Base-by-base conservation (phyloP, 1,139 yeast genomes). In the Suhomyces atakaporum region DNA sequence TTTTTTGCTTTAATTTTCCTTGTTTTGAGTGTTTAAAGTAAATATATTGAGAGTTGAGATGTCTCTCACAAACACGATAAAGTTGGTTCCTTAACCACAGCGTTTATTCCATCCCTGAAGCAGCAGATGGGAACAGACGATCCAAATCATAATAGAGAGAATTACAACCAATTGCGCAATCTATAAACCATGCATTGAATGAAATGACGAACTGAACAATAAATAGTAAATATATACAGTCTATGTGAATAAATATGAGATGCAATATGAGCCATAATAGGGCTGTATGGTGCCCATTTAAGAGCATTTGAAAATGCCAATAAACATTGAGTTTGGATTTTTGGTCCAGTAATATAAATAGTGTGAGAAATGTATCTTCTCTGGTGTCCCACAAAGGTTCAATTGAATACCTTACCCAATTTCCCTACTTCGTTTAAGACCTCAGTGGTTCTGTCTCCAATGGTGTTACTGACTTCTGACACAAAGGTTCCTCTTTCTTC, bases 401-500 rank as follows among this genome's bases (percentile, higher is more conserved):
- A 38, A 22, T 43, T 42, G 39, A 44, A 45, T 12, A 38, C 47
- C 16, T 43, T 53, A 3, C 66, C 63, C 42, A 66, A 56, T 43
- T 64, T 68, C 26, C 64, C 54, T 4, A 73, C 75, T 43, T 70
- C 77, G 11, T 51, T 56, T 35, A 70, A 54, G 9, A 69, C 69
- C 2, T 51, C 58, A n/a, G 53, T 48, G 2, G 74, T 67, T 40
- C 59, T 66, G 30, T 43, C 47, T 16, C 44, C 51, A 8, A 66
- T 50, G 7, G 59, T 45, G 36, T 42, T 48, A 26, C 64, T 47
- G 10, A 69, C 62, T 35, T 64, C 72, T n/a, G 52, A 49, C 7
- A 66, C 71, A 37, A 69, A 62, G 11, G 63, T 63, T 5, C 73
- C 78, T 7, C 66, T 60, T 42, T 69, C 71, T 22, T 71, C 69